Conservation (phyloP, 495 filamentous ascomycete genomes). For the Pyrenula massariospora region DNA sequence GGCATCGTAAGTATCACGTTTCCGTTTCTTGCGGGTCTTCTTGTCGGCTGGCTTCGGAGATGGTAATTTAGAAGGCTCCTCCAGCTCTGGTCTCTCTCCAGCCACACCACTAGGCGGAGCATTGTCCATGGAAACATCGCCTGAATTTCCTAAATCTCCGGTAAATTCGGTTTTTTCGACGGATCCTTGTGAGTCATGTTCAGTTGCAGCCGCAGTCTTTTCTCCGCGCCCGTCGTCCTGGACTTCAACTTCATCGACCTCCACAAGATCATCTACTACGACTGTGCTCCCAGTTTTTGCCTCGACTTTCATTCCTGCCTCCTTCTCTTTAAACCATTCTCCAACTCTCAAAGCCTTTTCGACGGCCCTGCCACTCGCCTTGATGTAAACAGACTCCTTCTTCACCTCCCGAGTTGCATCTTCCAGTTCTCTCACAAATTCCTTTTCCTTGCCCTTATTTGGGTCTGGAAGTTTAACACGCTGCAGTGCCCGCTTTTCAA, state of each 20-base stretch:
- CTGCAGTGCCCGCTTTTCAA: slow-evolving; percentile 45
- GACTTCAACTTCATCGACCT: slow-evolving; percentile 13
- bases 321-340: slow-evolving; percentile 48
- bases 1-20: slow-evolving; percentile 24
- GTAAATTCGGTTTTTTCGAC: not conserved
- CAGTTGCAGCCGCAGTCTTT: not conserved
- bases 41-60: slow-evolving; percentile 7
- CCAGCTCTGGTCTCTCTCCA: not conserved
- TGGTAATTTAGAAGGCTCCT: slow-evolving; percentile 4
- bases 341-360: slow-evolving; percentile 54
- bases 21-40: slow-evolving; percentile 27
- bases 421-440: slow-evolving; percentile 23
- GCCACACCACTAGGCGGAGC: not conserved
- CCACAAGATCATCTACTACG: slow-evolving; percentile 61
- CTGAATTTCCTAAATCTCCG: slow-evolving; percentile 5
- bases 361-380: slow-evolving; percentile 73
- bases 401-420: slow-evolving; percentile 23
- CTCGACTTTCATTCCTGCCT: slow-evolving; percentile 33
- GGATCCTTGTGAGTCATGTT: not conserved
- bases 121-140: not conserved
- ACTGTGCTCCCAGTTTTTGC: slow-evolving; percentile 53
- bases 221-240: not conserved
- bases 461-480: not conserved
- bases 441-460: slow-evolving; percentile 24
- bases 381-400: slow-evolving; percentile 54